Evolutionary conservation across 2,329 filamentous ascomycete genomes (phyloP).

Genomic region (Microdochium trichocladiopsis): DNA sequence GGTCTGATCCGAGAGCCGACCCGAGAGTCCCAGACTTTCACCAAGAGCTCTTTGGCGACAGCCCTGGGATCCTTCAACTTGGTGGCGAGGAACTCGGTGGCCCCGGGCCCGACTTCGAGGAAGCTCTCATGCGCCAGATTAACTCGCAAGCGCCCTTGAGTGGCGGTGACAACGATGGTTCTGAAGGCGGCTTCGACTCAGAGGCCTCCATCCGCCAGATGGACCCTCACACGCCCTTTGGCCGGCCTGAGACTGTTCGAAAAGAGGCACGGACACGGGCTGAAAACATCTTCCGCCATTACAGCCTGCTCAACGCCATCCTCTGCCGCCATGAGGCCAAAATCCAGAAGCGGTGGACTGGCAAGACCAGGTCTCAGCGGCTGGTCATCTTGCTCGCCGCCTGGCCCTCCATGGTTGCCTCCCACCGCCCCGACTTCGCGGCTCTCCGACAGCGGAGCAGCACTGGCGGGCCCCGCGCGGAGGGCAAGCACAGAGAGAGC

Average conservation of each 20-base stretch:
- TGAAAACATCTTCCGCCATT: background rate
- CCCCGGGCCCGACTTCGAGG: background rate
- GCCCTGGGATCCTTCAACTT: background rate
- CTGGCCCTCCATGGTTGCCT: conserved; percentile 3
- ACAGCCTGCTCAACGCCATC: conserved; percentile 1
- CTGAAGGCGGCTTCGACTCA: background rate
- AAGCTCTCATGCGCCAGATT: background rate
- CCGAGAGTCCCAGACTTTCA: background rate
- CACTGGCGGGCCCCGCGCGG: conserved; percentile 5
- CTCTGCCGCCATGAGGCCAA: conserved; percentile 2
- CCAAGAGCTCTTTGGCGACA: background rate
- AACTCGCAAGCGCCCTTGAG: background rate
- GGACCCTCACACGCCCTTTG: background rate
- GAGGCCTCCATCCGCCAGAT: background rate
- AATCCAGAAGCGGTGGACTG: conserved; percentile 2
- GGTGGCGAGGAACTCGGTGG: background rate
- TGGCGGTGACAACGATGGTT: background rate
- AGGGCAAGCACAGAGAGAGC: conserved; percentile 18
- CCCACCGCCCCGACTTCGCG: conserved; percentile 20
- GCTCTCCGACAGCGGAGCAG: conserved; percentile 18
- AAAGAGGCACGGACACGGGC: background rate
- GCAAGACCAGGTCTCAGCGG: conserved; percentile 3
- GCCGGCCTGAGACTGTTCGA: background rate
- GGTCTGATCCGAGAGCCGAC: background rate
- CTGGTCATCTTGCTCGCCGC: conserved; percentile 2